phyloP scores from a whole-genome alignment of 2,329 filamentous ascomycete species.

The Exophiala phaeomuriformis region DNA sequence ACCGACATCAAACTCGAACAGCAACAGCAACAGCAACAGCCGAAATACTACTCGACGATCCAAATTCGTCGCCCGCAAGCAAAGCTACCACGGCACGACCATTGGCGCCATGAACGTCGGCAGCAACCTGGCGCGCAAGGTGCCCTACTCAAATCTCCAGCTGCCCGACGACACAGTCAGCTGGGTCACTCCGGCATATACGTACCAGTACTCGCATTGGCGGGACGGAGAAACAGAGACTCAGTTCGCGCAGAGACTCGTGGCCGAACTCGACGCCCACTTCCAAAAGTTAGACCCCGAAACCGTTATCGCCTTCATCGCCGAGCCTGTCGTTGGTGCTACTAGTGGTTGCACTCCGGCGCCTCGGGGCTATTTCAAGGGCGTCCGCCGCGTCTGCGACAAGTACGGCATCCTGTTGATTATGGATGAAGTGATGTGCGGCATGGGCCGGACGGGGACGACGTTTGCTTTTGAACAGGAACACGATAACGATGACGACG shows the following conservation, averaged over 20 bases:
- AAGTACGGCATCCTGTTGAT: constrained; percentile 66
- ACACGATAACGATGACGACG: not conserved
- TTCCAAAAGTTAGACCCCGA: constrained; percentile 42
- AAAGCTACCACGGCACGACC: constrained; percentile 48
- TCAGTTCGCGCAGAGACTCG: constrained; percentile 37
- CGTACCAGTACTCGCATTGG: constrained; percentile 36
- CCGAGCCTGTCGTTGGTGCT: constrained; percentile 46
- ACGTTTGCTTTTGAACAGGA: constrained; percentile 21
- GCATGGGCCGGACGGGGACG: constrained; percentile 50
- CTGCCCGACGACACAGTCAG: constrained; percentile 5
- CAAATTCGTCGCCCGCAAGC: constrained; percentile 39
- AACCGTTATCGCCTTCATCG: constrained; percentile 45
- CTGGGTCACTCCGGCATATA: constrained; percentile 29
- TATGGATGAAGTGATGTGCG: constrained; percentile 57
- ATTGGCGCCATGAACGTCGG: constrained; percentile 42
- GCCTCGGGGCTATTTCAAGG: constrained; percentile 49
- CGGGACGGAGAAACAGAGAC: constrained; percentile 34
- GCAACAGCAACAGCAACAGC: constrained; percentile 18
- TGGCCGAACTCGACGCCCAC: constrained; percentile 43
- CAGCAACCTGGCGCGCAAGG: constrained; percentile 31
- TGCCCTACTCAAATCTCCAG: constrained; percentile 30
- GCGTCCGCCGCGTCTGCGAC: constrained; percentile 48
- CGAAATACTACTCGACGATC: too few species aligned
- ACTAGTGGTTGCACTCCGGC: constrained; percentile 48
- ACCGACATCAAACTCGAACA: constrained; percentile 24